Base-by-base conservation (phyloP, 192 early-diverging fungal species). In the Linnemannia elongata region DNA sequence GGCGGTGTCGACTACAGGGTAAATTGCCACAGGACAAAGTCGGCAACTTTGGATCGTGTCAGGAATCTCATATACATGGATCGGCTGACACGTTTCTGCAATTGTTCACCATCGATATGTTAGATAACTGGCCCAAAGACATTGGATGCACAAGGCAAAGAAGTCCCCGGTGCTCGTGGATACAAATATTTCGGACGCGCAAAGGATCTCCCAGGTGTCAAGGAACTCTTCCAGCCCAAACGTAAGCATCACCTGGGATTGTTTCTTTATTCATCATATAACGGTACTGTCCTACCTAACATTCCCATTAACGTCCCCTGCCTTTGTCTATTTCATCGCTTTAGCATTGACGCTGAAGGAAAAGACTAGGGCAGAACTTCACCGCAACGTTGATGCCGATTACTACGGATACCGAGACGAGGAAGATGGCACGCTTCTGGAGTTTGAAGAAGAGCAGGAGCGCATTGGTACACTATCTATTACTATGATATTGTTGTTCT, bases 111-210 rank as follows among this genome's bases (percentile, higher is more conserved):
- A 66, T 6, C 17, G 15, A 13, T 45, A 60, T 60, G 9, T 54
- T 77, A 96, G 93, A 93, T 92, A 89, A 91, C 92, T 35, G 95
- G 93, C 22, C 93, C 94, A 36, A 94, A 94, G 80, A 92, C 96
- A 81, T 75, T 98, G 15, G 97, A 98, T 88, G 87, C 93, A 47
- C 96, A 98, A 78, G 98, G 97, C 15, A 94, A 91, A 63, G 97
- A 97, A 77, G 96, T 97, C 4, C 96, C 97, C 0, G 98, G 97
- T 0, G 94, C 92, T 55, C 89, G 96, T 60, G 98, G 98, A 81
- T 99, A 99, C 93, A 97, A 95, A 87, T 99, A 99, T 85, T 99
- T 99, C 94, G 98, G 98, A 13, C 95, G 97, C 39, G 98, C 98
- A 69, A 96, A 95, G 78, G 96, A 98, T 71, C 90, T 99, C 70